Conservation (phyloP, 139 green algal genomes). For the Tetraselmis striata region DNA sequence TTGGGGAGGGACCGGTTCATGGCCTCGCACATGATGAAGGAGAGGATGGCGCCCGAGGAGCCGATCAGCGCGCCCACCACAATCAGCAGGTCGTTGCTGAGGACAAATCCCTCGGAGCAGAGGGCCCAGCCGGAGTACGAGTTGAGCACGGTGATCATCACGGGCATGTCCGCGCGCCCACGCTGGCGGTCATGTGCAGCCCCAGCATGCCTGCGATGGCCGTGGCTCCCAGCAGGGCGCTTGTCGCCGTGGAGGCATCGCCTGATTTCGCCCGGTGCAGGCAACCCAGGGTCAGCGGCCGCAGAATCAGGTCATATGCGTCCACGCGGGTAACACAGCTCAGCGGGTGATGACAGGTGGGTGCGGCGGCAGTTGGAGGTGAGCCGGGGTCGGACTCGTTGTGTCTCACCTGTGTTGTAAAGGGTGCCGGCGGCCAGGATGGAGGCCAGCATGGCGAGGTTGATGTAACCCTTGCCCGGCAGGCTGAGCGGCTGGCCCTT, state of each 20-base stretch:
- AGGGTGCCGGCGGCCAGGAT: slow-evolving; percentile 43
- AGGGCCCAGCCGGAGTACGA: slow-evolving; percentile 39
- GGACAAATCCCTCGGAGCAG: not conserved
- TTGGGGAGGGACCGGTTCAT: slow-evolving; percentile 85
- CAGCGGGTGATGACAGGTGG: slow-evolving; percentile 15
- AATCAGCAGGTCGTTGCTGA: slow-evolving; percentile 61
- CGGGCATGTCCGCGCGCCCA: slow-evolving; percentile 85
- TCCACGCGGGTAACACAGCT: not conserved
- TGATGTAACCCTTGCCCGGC: slow-evolving; percentile 73
- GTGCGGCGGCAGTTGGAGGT: no score
- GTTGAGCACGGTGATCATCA: slow-evolving; percentile 91
- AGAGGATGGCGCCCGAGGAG: slow-evolving; percentile 79
- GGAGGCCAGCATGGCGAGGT: slow-evolving; percentile 43
- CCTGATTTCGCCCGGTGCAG: no score
- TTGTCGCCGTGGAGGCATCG: not conserved
- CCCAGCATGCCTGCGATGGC: slow-evolving; percentile 62
- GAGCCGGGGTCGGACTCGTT: no score
- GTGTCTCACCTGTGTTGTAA: slow-evolving; percentile 42
- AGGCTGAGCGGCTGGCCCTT: slow-evolving; percentile 52
- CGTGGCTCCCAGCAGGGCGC: slow-evolving; percentile 36
- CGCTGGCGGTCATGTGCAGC: slow-evolving; percentile 76
- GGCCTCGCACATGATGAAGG: slow-evolving; percentile 86
- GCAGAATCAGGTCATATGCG: no score
- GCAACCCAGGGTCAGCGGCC: no score
- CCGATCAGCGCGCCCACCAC: slow-evolving; percentile 81